Base-by-base conservation (phyloP, 768 basidiomycete genomes). In the Gyrodon lividus region DNA sequence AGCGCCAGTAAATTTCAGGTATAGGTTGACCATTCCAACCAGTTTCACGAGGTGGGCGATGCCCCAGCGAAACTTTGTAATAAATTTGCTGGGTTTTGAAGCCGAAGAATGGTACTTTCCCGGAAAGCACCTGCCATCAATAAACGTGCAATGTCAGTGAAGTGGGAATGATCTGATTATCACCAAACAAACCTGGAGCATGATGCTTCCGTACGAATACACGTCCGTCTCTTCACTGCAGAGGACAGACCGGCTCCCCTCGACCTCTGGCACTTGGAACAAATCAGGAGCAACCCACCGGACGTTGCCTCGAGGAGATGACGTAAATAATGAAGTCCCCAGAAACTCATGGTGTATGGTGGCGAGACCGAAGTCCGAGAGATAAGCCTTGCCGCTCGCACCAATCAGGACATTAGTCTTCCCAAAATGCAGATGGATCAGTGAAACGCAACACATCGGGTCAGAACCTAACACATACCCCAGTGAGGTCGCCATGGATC, bases 321-420 rank as follows among this genome's bases (percentile, higher is more conserved):
- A 43, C 10, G 43, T 48, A 23, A 34, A 60, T 20, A 55, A 66
- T 19, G 59, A 60, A 12, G 63, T 50, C 17, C 66, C 60, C 34
- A 68, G 63, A 48, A 71, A 60, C 48, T 74, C 71, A 17, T 60
- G 60, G 12, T 69, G 60, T 43, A 77, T 66, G 22, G 55, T 72
- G 14, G 74, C 75, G 7, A 77, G 59, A 2, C 76, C 77, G 51
- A 77, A 76, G 50, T 77, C 77, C 50, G 71, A 43, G 4, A 51
- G 8, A 12, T n/a, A 48, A 14, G 50, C 37, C 0, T 12, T 17
- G 14, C 46, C 50, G 4, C 16, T 28, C 9, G 17, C 23, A 30
- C 38, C 12, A n/a, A 51, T 47, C 4, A 51, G 45, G 17, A 48
- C 49, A 9, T 51, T 51, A 17, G 34, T 37, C 50, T 51, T 22